These are phyloP conservation scores for Trichoderma virens DNA, from an alignment of 495 filamentous ascomycete species.

Conservation along the genomic window DNA sequence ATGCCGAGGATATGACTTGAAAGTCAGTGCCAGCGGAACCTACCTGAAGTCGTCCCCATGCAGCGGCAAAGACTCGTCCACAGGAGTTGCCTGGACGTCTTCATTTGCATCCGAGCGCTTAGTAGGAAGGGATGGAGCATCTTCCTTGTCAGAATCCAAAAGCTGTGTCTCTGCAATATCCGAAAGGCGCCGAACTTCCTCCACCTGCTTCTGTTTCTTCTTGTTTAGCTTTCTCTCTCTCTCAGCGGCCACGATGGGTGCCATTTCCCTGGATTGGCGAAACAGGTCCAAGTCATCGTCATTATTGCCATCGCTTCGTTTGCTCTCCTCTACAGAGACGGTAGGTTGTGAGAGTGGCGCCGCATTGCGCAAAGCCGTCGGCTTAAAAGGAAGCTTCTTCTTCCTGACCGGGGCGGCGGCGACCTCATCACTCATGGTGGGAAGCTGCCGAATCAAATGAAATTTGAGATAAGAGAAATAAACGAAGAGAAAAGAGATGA, in stretches of 20 bases:
- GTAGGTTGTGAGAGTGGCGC: not conserved
- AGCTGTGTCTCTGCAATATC: not conserved
- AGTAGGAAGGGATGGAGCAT: not conserved
- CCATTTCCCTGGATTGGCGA: slow-evolving; percentile 6
- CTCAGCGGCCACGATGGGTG: slow-evolving; percentile 4
- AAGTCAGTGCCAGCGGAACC: not conserved
- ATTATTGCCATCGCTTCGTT: not conserved
- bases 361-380: slow-evolving; percentile 10
- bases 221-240: not conserved
- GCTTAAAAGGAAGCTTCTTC: slow-evolving; percentile 12
- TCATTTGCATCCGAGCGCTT: not conserved
- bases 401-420: not conserved
- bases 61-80: not conserved
- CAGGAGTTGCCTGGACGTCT: not conserved
- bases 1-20: not conserved
- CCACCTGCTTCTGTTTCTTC: slow-evolving; percentile 10
- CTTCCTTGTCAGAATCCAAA: not conserved
- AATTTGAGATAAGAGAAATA: too few species aligned
- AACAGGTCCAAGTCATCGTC: slow-evolving; percentile 10
- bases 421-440: not conserved
- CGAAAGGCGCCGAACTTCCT: not conserved
- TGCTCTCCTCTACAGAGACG: not conserved
- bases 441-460: not conserved
- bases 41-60: not conserved
- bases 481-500: not conserved